Evolutionary conservation across 108 stramenopile species (phyloP).

Genomic region (Thalassiosira profunda): DNA sequence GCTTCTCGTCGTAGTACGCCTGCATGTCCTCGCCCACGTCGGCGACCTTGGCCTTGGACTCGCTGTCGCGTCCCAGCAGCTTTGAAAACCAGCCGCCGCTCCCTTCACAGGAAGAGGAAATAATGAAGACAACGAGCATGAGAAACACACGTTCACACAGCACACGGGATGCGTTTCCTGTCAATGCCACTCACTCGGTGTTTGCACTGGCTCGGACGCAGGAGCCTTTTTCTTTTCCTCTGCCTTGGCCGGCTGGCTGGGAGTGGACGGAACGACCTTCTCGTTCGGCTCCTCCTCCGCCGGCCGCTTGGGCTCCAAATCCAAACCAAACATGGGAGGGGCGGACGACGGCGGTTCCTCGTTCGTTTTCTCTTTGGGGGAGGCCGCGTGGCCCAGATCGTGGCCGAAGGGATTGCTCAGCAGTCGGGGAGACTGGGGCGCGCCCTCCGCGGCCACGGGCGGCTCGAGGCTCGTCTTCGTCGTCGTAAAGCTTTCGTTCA

Average conservation of each 20-base stretch:
- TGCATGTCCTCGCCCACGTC: conserved; percentile 75
- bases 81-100: conserved; percentile 67
- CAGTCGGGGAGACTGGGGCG: too few relatives aligned
- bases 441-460: too few relatives aligned
- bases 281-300: conserved; percentile 20
- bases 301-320: not conserved
- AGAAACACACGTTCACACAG: too few relatives aligned
- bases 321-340: conserved; percentile 20
- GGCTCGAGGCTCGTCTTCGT: too few relatives aligned
- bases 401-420: too few relatives aligned
- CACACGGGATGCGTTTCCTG: too few relatives aligned
- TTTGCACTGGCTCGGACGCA: conserved; percentile 41
- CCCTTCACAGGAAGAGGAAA: conserved; percentile 17
- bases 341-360: conserved; percentile 29
- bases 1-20: conserved; percentile 77
- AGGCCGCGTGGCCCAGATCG: too few relatives aligned
- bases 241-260: conserved; percentile 14
- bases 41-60: conserved; percentile 66
- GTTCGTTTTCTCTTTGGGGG: too few relatives aligned
- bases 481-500: too few relatives aligned
- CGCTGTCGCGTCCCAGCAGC: conserved; percentile 71
- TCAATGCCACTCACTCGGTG: too few relatives aligned
- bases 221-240: conserved; percentile 30
- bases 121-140: too few relatives aligned
- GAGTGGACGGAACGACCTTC: conserved; percentile 18